These are phyloP conservation scores for Olyra latifolia DNA, from an alignment of 176 grass and related monocot species.

Conservation along the genomic window DNA sequence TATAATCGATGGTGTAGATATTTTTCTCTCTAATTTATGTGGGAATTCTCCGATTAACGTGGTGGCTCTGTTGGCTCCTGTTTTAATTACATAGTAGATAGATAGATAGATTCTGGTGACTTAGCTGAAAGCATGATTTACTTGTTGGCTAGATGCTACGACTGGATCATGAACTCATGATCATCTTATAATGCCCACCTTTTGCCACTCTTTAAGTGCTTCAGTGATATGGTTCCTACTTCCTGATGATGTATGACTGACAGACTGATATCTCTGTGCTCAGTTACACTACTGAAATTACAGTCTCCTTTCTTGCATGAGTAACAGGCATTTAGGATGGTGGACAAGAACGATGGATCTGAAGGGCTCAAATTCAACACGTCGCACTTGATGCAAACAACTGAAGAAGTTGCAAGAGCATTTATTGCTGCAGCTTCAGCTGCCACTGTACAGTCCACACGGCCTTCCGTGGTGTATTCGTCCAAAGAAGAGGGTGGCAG, in stretches of 20 bases:
- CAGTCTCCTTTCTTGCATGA: background rate
- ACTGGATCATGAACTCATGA: background rate
- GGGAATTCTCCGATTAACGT: no score
- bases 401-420: slow-evolving; percentile 64
- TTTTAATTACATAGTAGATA: no score
- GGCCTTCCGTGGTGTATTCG: slow-evolving; percentile 62
- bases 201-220: background rate
- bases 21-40: no score
- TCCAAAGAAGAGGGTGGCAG: slow-evolving; percentile 67
- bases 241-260: slow-evolving; percentile 2
- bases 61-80: no score
- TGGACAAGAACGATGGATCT: slow-evolving; percentile 50
- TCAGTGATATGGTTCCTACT: background rate
- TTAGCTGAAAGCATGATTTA: background rate
- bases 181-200: background rate
- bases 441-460: slow-evolving; percentile 61
- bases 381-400: slow-evolving; percentile 60
- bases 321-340: slow-evolving; percentile 39
- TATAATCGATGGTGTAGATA: no score
- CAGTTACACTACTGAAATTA: slow-evolving; percentile 1
- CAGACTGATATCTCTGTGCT: background rate
- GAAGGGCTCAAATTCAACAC: slow-evolving; percentile 50
- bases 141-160: background rate
- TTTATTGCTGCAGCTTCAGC: slow-evolving; percentile 69
- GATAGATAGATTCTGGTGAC: background rate